These are phyloP conservation scores for Dactylellina leptospora DNA, from an alignment of 2,329 filamentous ascomycete genomes.

Conservation along the genomic window DNA sequence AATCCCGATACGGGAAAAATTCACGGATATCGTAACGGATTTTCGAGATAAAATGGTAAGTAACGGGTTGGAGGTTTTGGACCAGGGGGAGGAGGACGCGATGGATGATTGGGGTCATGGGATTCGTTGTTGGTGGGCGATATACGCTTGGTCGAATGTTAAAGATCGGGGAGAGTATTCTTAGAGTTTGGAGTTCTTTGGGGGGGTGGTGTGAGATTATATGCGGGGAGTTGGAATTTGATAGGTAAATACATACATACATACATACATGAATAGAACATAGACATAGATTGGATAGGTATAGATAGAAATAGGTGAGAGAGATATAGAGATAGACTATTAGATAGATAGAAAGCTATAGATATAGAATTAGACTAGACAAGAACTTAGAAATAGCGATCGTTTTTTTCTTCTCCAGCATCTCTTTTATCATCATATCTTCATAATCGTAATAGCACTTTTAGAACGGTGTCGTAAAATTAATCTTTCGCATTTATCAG, in stretches of 20 bases:
- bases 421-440: no score
- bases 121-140: slow-evolving; percentile 74
- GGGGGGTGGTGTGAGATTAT: neutral
- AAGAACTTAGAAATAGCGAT: no score
- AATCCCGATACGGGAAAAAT: slow-evolving; percentile 78
- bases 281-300: neutral
- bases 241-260: no score
- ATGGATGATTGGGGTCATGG: slow-evolving; percentile 75
- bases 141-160: slow-evolving; percentile 61
- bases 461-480: no score
- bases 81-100: slow-evolving; percentile 71
- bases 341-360: no score
- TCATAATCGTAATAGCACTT: no score
- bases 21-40: slow-evolving; percentile 69
- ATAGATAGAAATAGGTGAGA: slow-evolving; percentile 4
- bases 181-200: neutral
- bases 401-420: no score
- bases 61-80: slow-evolving; percentile 66
- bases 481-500: no score
- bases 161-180: neutral
- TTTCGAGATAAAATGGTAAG: slow-evolving; percentile 71
- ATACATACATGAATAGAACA: slow-evolving; percentile 13
- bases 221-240: neutral
- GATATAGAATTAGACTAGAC: no score
- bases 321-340: no score